A percentile compares a stretch with the other conserved stretches of the same genome.
These are phyloP conservation scores for Lentinula lateritia DNA, from an alignment of 768 basidiomycete species.

Conservation along the genomic window DNA sequence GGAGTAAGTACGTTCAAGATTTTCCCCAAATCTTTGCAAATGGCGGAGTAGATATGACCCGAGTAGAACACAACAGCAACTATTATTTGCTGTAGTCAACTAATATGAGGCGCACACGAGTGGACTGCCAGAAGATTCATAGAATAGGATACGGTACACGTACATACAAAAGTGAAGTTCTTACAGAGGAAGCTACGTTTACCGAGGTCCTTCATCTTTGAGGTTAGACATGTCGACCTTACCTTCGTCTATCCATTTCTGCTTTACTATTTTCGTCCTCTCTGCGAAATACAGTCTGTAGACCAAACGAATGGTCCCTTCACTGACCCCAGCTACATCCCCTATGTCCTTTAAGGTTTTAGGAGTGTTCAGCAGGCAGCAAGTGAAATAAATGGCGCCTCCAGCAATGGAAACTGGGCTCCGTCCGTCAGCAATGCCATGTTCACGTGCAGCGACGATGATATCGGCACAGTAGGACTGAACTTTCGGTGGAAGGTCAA, in stretches of 20 bases:
- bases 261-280: slow-evolving; percentile 74
- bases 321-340: slow-evolving; percentile 87
- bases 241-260: slow-evolving; percentile 81
- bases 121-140: background rate
- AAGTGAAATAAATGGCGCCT: slow-evolving; percentile 92
- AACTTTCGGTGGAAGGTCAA: slow-evolving; percentile 77
- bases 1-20: too few species aligned
- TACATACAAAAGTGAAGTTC: background rate
- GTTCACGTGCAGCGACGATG: slow-evolving; percentile 71
- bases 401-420: slow-evolving; percentile 99
- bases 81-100: too few species aligned
- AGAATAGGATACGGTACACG: background rate
- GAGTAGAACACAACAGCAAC: too few species aligned
- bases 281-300: slow-evolving; percentile 74
- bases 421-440: slow-evolving; percentile 89
- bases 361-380: slow-evolving; percentile 67
- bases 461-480: slow-evolving; percentile 82
- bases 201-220: background rate
- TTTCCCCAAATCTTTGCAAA: too few species aligned
- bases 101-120: background rate
- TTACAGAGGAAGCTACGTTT: background rate
- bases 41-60: too few species aligned
- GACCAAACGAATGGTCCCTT: slow-evolving; percentile 90
- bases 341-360: slow-evolving; percentile 85
- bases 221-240: slow-evolving; percentile 43